phyloP scores from a whole-genome alignment of 371 early-diverging fungal species.

The Zancudomyces culisetae region DNA sequence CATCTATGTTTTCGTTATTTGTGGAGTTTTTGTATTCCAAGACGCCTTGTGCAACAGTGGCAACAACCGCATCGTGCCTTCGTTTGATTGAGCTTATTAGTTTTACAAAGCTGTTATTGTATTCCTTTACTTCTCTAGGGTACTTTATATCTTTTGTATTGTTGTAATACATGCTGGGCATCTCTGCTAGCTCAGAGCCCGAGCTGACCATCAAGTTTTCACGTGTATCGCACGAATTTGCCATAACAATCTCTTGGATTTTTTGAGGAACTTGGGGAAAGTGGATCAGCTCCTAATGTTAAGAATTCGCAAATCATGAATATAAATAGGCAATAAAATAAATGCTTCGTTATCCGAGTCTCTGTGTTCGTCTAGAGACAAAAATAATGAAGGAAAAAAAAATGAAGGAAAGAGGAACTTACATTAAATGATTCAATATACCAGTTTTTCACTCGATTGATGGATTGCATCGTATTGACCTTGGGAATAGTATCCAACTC shows the following conservation, averaged over 20 bases:
- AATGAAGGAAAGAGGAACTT: constrained; percentile 6
- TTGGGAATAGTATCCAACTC: constrained; percentile 82
- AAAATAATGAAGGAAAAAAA: not conserved
- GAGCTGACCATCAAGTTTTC: not conserved
- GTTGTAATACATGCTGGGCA: constrained; percentile 14
- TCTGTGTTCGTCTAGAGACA: not conserved
- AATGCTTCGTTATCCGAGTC: too few relatives aligned
- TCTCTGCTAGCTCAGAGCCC: not conserved
- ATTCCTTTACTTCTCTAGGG: constrained; percentile 49
- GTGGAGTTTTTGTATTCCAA: constrained; percentile 69
- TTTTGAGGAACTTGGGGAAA: constrained; percentile 33
- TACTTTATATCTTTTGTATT: constrained; percentile 24
- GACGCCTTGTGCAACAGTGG: constrained; percentile 86
- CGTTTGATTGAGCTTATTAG: constrained; percentile 76
- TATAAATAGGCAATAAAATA: not conserved
- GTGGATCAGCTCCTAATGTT: constrained; percentile 24
- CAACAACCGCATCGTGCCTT: constrained; percentile 85
- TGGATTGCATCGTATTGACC: constrained; percentile 77
- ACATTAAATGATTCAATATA: constrained; percentile 83
- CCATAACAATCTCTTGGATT: not conserved
- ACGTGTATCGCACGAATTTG: not conserved
- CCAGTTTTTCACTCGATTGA: constrained; percentile 81
- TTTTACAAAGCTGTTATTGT: constrained; percentile 64
- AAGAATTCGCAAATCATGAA: too few relatives aligned
- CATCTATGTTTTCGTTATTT: constrained; percentile 39